A percentile compares a stretch with the other conserved stretches of the same genome.
These are phyloP conservation scores for Fusarium oligoseptatum DNA, from an alignment of 2,329 filamentous ascomycete species.

Conservation along the genomic window DNA sequence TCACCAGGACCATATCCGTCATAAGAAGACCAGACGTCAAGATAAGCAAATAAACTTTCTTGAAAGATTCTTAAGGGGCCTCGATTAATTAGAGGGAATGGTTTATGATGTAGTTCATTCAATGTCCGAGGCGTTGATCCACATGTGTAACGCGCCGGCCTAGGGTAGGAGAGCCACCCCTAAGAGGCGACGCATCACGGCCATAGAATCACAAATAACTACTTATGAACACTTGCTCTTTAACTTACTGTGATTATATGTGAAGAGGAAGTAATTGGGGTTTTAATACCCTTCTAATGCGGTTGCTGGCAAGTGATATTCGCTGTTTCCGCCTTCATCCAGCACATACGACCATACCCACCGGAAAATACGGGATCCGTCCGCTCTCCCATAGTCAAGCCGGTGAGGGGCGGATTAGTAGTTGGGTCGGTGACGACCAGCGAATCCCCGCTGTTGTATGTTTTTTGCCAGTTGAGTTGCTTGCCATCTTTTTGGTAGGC, in stretches of 20 bases:
- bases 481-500: neutral
- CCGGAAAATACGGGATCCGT: neutral
- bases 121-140: neutral
- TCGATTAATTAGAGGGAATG: neutral
- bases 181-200: neutral
- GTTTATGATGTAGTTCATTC: neutral
- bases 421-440: neutral
- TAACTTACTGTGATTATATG: neutral
- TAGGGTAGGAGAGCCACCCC: neutral
- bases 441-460: neutral
- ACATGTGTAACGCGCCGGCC: neutral
- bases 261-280: neutral
- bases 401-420: neutral
- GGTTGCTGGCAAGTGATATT: too few species aligned
- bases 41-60: neutral
- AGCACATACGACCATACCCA: too few species aligned
- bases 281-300: accelerated
- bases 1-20: neutral
- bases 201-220: neutral
- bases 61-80: neutral
- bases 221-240: neutral
- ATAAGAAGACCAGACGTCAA: neutral
- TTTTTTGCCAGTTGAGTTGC: neutral
- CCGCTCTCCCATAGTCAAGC: neutral
- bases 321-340: too few species aligned